Evolutionary conservation across 768 basidiomycete genomes (phyloP), one percentile per base, ranked within the genome.

Genomic region (Epithele typhae): DNA sequence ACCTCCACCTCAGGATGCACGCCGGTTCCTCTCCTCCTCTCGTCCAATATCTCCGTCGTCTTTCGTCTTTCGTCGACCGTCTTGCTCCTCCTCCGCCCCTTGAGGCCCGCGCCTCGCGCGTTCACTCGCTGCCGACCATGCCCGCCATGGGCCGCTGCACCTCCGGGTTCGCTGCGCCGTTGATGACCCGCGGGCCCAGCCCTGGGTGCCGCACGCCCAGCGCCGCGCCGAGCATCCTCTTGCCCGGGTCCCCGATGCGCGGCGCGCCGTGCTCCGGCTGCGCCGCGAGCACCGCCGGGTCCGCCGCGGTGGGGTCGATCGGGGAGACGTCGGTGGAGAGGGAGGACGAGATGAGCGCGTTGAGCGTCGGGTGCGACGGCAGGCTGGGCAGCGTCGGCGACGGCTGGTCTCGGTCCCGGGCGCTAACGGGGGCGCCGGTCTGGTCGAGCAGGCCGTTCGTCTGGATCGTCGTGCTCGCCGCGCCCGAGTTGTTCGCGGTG

Each of bases 221-320:
- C 25, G 89, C 89, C 44, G 84, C 84, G 34, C 88, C 91, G 19
- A 92, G 74, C 89, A 92, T 92, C 59, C 90, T 75, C 70, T 88
- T 89, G 33, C 87, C 90, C 25, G 90, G 87, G 64, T 92, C 87
- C 27, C 90, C 90, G 56, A 92, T 90, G 59, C 84, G 78, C 18
- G 88, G 88, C n/a, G 81, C 82, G 25, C 73, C 64, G 37, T 76
- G 75, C 54, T 78, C 61, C 5, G 64, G 61, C 58, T 78, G 78
- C 19, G 77, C 74, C 11, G 77, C 72, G 41, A 87, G 61, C 49
- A 87, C 84, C 1, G 86, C 84, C 17, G 86, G 84, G 63, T 89
- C 85, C 15, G 76, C 65, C 15, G 74, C 73, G 9, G 71, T 68
- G 21, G 59, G 51, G 51, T 68, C 63, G 46, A 59, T 63, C 44